A percentile compares a stretch with the other conserved stretches of the same genome.
phyloP scores from a whole-genome alignment of 129 eudicot genomes.

The Chrysanthemum seticuspe region DNA sequence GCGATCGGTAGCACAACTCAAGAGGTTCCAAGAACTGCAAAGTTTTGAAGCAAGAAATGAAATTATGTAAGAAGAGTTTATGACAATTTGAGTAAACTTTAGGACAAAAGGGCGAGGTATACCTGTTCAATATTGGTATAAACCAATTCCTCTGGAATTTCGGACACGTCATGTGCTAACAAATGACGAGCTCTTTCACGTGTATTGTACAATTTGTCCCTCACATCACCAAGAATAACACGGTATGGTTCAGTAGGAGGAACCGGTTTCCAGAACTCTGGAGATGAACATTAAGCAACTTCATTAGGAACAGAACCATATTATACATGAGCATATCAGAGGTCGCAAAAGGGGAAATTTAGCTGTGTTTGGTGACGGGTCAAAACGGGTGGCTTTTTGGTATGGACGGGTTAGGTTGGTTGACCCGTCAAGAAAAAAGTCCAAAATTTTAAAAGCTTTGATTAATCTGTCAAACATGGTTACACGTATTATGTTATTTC shows the following conservation, averaged over 20 bases:
- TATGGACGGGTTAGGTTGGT: neutral
- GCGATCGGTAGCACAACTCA: constrained; percentile 92
- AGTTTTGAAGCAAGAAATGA: constrained; percentile 8
- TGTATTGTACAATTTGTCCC: constrained; percentile 87
- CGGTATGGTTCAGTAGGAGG: constrained; percentile 95
- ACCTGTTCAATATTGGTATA: constrained; percentile 87
- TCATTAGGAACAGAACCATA: neutral
- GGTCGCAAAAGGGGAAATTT: neutral
- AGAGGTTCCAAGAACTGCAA: constrained; percentile 95
- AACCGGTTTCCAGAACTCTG: constrained; percentile 96
- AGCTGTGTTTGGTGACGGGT: neutral
- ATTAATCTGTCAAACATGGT: too few species aligned
- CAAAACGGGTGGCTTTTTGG: neutral
- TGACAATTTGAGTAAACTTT: neutral
- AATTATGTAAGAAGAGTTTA: neutral
- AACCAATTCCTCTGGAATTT: constrained; percentile 83
- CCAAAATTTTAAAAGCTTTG: neutral
- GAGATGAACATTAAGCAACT: constrained; percentile 16
- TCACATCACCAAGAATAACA: constrained; percentile 93
- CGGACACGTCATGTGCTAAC: constrained; percentile 72
- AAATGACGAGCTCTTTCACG: constrained; percentile 95
- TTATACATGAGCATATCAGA: neutral
- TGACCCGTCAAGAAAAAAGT: neutral
- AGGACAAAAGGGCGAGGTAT: neutral
- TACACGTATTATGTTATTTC: neutral